Evolutionary conservation across 352 stramenopile genomes (phyloP), one percentile per base, ranked within the genome.

Genomic region (Thraustotheca clavata): DNA sequence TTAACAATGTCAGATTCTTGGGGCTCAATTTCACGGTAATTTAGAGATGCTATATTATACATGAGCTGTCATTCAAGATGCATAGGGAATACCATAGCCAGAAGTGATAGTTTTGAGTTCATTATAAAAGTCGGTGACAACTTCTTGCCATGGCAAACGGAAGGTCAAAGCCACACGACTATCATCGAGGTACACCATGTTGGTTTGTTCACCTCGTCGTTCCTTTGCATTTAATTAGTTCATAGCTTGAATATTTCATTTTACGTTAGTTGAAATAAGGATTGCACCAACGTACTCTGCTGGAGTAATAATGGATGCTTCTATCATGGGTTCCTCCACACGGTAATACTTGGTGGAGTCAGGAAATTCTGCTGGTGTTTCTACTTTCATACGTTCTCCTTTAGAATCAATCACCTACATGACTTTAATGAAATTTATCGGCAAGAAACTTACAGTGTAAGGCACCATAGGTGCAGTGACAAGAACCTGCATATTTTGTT

Each of bases 111-210:
- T 98, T 79, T 99, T 99, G 43, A 99, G 75, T 55, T 97, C 85
- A 73, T 99, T 98, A 76, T 99, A 99, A 60, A 99, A 99, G 74
- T 99, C 98, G 26, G 86, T 99, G 49, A 99, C 98, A 12, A 99
- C 95, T 79, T 99, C 96, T 50, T 97, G 92, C 96, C 96, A 99
- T 33, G 97, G 97, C 36, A 99, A 86, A 47, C 85, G 69, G 49
- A 98, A 96, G 22, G 88, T 94, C 35, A 99, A 87, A 48, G 98
- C 75, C 69, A 98, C 91, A 7, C 82, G 92, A 16, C 83, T 84
- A 67, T 98, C 94, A 62, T 99, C 96, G 6, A 99, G 71, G 71
- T 96, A 96, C 52, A 90, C 83, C 54, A 97, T 86, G 67, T 97
- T 97, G 14, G 94, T 96, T 54, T 96, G 82, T n/a, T 89, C 69